These are phyloP conservation scores for Phytophthora agathidicida DNA, from an alignment of 352 stramenopile genomes.

Conservation along the genomic window DNA sequence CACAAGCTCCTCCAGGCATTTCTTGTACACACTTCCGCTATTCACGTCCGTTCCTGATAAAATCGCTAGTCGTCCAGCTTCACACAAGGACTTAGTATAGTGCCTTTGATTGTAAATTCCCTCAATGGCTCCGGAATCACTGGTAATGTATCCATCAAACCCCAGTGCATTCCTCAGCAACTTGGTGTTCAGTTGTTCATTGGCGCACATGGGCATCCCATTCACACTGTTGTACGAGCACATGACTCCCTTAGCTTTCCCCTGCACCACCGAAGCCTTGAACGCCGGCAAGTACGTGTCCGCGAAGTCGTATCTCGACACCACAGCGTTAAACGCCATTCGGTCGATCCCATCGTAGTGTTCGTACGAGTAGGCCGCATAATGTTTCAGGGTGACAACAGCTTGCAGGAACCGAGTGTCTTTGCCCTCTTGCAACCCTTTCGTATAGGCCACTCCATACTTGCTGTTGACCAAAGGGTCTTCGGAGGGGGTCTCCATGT, in stretches of 20 bases:
- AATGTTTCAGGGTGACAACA: conserved; percentile 95
- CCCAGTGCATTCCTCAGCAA: conserved; percentile 77
- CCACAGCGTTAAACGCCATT: conserved; percentile 89
- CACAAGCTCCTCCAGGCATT: conserved; percentile 72
- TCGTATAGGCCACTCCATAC: conserved; percentile 92
- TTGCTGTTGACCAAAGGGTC: conserved; percentile 91
- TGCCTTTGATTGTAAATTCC: conserved; percentile 82
- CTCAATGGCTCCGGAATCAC: conserved; percentile 92
- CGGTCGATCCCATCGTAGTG: conserved; percentile 73
- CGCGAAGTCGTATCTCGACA: conserved; percentile 91
- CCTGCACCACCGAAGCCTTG: conserved; percentile 80
- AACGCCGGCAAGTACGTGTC: conserved; percentile 94
- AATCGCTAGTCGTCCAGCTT: conserved; percentile 64
- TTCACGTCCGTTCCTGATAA: conserved; percentile 89
- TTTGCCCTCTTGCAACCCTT: conserved; percentile 84
- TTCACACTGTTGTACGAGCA: conserved; percentile 98
- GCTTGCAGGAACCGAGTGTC: conserved; percentile 76
- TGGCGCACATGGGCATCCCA: conserved; percentile 93
- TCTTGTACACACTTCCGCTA: conserved; percentile 81
- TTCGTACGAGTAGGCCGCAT: conserved; percentile 91
- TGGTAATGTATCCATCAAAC: conserved; percentile 96
- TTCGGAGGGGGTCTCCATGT: conserved; percentile 94
- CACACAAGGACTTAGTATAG: conserved; percentile 78
- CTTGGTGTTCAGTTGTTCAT: conserved; percentile 72
- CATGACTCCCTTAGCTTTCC: conserved; percentile 90